Conservation (phyloP, 495 filamentous ascomycete species). For the Terfezia boudieri region DNA sequence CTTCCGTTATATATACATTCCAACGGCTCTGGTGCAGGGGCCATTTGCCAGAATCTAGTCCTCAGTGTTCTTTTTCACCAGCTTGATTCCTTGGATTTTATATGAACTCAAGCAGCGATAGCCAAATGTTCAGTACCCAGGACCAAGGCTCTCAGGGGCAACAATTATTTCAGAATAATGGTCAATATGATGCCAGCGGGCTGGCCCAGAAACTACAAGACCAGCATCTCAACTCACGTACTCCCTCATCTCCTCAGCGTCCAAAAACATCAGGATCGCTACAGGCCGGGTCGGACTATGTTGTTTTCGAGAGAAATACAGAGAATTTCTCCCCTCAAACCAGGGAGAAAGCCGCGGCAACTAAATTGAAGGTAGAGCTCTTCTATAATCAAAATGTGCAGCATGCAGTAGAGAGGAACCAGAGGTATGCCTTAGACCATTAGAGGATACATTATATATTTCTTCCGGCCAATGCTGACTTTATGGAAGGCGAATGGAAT, state of each 20-base stretch:
- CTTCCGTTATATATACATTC: too few species aligned
- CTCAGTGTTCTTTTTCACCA: too few species aligned
- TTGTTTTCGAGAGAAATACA: slow-evolving; percentile 32
- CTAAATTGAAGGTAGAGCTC: slow-evolving; percentile 20
- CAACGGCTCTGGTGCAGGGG: too few species aligned
- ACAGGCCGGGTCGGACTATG: slow-evolving; percentile 31
- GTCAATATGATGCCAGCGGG: slow-evolving; percentile 47
- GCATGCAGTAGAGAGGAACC: slow-evolving; percentile 43
- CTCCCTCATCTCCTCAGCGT: slow-evolving; percentile 47
- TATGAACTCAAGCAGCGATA: background rate
- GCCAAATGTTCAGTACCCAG: background rate
- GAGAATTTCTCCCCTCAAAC: slow-evolving; percentile 10
- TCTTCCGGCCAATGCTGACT: background rate
- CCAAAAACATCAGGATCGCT: slow-evolving; percentile 54
- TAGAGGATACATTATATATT: background rate
- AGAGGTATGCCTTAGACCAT: slow-evolving; percentile 33
- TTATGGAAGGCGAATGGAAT: slow-evolving; percentile 51
- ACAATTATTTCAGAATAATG: slow-evolving; percentile 21
- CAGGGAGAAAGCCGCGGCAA: slow-evolving; percentile 23
- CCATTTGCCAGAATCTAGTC: too few species aligned
- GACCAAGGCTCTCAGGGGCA: slow-evolving; percentile 6
- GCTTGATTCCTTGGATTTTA: too few species aligned
- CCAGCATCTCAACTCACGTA: slow-evolving; percentile 68
- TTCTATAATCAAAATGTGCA: slow-evolving; percentile 28
- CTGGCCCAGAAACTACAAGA: slow-evolving; percentile 91